phyloP scores from a whole-genome alignment of 202 grass and related monocot genomes.

The Eragrostis tef region DNA sequence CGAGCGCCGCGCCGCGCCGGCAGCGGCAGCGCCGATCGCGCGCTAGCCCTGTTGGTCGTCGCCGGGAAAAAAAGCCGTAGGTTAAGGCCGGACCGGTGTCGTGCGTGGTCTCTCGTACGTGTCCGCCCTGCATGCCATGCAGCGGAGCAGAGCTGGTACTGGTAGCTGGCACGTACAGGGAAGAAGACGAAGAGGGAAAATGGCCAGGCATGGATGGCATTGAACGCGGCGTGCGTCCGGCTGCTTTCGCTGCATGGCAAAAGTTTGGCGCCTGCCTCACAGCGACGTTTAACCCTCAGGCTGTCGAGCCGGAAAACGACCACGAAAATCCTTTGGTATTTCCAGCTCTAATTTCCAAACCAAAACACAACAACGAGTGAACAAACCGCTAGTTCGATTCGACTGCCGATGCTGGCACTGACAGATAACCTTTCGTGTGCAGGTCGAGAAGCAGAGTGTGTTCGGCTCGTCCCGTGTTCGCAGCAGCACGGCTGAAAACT shows the following conservation, averaged over 20 bases:
- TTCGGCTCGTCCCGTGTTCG: not conserved
- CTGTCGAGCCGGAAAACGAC: slow-evolving; percentile 33
- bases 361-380: not conserved
- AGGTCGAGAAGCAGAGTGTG: too few species aligned
- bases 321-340: too few species aligned
- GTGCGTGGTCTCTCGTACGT: not conserved
- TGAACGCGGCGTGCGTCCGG: slow-evolving; percentile 12
- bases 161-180: not conserved
- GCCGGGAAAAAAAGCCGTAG: not conserved
- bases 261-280: slow-evolving; percentile 42
- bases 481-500: not conserved
- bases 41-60: not conserved
- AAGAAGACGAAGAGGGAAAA: not conserved
- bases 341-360: not conserved
- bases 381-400: not conserved
- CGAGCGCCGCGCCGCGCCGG: slow-evolving; percentile 21
- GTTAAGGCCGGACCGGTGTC: not conserved
- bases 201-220: slow-evolving; percentile 32
- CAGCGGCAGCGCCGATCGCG: not conserved
- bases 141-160: not conserved
- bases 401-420: not conserved
- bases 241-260: slow-evolving; percentile 18
- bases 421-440: too few species aligned
- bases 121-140: not conserved
- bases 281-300: slow-evolving; percentile 52